phyloP scores from a whole-genome alignment of 1,284 basidiomycete genomes.

The Salmacisia buchloeana region DNA sequence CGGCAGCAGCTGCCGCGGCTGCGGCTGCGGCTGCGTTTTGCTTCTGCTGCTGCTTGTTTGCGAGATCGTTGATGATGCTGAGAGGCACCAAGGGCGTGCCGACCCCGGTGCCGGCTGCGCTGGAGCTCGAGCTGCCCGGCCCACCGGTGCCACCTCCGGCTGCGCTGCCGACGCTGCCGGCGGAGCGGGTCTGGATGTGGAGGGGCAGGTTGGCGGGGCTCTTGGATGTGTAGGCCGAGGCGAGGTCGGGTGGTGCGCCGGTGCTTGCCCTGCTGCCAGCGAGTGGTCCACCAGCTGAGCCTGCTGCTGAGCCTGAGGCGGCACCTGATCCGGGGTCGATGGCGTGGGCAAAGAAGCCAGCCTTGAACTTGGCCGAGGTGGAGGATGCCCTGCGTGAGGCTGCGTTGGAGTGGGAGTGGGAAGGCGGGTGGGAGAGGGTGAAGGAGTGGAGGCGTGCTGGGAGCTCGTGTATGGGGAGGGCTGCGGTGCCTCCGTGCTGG shows the following conservation, averaged over 20 bases:
- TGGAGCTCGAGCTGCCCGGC: too few relatives aligned
- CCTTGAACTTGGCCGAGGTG: neutral
- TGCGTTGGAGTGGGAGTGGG: neutral
- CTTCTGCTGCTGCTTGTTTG: constrained; percentile 11
- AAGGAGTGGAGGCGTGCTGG: neutral
- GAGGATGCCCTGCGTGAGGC: neutral
- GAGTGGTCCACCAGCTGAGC: neutral
- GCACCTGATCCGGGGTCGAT: neutral
- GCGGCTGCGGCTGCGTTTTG: neutral
- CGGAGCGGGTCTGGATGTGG: neutral
- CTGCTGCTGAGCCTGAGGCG: neutral
- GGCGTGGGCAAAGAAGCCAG: neutral
- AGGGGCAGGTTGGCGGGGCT: neutral
- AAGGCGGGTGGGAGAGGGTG: constrained; percentile 1
- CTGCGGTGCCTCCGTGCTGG: neutral
- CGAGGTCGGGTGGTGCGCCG: too few relatives aligned
- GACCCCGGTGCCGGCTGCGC: neutral
- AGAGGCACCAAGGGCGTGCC: constrained; percentile 28
- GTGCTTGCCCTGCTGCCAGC: too few relatives aligned
- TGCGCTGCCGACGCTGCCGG: neutral
- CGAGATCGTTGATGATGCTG: constrained; percentile 50
- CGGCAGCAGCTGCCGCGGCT: neutral
- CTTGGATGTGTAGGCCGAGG: neutral
- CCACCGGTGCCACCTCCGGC: too few relatives aligned
- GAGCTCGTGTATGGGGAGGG: constrained; percentile 1